Evolutionary conservation across 345 rosid species (phyloP), one percentile per base, ranked within the genome.

Genomic region (Pistacia integerrima): DNA sequence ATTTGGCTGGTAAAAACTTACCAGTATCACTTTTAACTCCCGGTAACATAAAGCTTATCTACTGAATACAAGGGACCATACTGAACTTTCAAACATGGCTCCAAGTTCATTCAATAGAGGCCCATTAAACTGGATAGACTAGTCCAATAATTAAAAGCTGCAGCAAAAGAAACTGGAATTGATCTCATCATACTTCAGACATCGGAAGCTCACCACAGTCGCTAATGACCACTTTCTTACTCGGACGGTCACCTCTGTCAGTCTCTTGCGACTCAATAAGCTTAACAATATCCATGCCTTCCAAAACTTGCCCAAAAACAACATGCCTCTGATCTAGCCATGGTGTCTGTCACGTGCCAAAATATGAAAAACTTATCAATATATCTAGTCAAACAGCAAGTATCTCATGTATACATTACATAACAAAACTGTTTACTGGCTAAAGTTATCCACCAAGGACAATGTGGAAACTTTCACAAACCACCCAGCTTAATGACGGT

Each of bases 261-360:
- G 99, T 97, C 77, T 94, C 97, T 71, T 89, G 94, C 0, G 90
- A 89, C 80, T 94, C 94, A 10, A 92, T 80, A 66, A 92, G 85
- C 90, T 78, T 88, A 35, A 94, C 98, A 11, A 88, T 80, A 65
- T 94, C 97, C 94, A 97, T 89, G 75, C 99, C 99, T 82, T 97
- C 98, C 76, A 94, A 56, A 25, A 97, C 98, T 87, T 94, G 98
- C 58, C 98, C 98, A 8, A 97, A 97, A 69, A 97, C 99, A 28
- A 97, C 99, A 79, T 97, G 98, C 85, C 97, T 90, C 78, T 87
- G 88, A 78, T 94, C 94, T 74, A 94, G 88, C 98, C 99, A 97
- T 8, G 97, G 91, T 2, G 99, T 92, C 99, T 94, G 97, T 74
- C 81, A 81, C 80, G 78, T 73, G 17, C 66, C 49, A 63, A 67